Base-by-base conservation (phyloP, 2,329 filamentous ascomycete species). In the Zymoseptoria passerinii region DNA sequence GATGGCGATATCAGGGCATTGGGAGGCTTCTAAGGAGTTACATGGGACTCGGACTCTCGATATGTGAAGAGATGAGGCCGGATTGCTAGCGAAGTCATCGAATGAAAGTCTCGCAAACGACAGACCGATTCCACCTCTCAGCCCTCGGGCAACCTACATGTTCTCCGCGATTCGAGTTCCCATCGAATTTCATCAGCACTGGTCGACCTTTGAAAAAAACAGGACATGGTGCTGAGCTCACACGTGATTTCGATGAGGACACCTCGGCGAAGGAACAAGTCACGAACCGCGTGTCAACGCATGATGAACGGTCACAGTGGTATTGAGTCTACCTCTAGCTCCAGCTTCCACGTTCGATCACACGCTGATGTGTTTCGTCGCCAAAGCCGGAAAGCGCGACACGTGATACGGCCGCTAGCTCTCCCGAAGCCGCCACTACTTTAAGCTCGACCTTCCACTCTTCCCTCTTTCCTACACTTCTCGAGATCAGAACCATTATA, bases 1-100 rank as follows among this genome's bases (percentile, higher is more conserved):
- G 57, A 58, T 57, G 64, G 50, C 50, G 40, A 54, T 59, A 54
- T 55, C 53, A 58, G 51, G 60, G 63, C 61, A 65, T 67, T 62
- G 62, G 66, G 65, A 65, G 64, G 64, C 55, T 63, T 60, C 60
- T 60, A 65, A 53, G 65, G 62, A 65, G 66, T 66, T 64, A 61
- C 56, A 60, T 61, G 59, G 61, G 59, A 58, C 49, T 55, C 40
- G 56, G 59, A 48, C 19, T 27, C 35, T 63, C 59, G 60, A 57
- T 53, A 65, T 58, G 63, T 57, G 55, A 61, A 57, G 59, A 55
- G 55, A 55, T 57, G 61, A 59, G 35, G 62, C 52, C 54, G 63
- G 50, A 61, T 63, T 63, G 54, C 61, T 66, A 66, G 64, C 64
- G 64, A 61, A 58, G 57, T 61, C 57, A 57, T 65, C 59, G 64